phyloP scores from a whole-genome alignment of 78 protist genomes.

The Paratrimastix pyriformis region DNA sequence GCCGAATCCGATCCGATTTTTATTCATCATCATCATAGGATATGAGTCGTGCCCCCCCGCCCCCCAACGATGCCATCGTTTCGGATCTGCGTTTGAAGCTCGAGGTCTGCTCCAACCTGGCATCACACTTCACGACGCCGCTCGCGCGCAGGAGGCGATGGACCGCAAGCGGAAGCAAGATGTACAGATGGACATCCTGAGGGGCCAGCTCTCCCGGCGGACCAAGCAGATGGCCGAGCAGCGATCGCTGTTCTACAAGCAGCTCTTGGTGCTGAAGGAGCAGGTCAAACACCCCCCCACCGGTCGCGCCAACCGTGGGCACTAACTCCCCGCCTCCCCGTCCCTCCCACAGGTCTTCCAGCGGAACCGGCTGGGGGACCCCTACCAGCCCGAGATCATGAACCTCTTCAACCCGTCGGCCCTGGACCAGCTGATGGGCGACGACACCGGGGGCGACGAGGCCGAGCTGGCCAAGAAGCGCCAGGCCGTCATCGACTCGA shows the following conservation, averaged over 20 bases:
- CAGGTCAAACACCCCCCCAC: neutral
- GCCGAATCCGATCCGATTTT: no score
- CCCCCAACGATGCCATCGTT: no score
- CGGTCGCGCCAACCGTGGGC: no score
- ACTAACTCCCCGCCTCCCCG: neutral
- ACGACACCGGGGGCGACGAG: no score
- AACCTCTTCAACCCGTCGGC: neutral
- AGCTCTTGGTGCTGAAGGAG: neutral
- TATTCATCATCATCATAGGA: no score
- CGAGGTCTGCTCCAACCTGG: neutral
- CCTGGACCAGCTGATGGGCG: neutral
- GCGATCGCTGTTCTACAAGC: neutral
- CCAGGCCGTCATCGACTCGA: neutral
- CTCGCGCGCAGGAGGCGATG: slow-evolving; percentile 7
- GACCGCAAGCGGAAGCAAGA: neutral
- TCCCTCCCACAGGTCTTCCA: neutral
- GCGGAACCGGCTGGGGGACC: neutral
- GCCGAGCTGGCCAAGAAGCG: neutral
- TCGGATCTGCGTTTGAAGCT: neutral
- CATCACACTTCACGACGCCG: no score
- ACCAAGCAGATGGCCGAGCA: neutral
- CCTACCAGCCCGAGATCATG: neutral
- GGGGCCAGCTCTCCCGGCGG: neutral
- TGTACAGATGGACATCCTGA: slow-evolving; percentile 1
- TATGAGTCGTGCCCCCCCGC: no score